Evolutionary conservation across 768 basidiomycete species (phyloP).

Genomic region (Solioccasus polychromus): DNA sequence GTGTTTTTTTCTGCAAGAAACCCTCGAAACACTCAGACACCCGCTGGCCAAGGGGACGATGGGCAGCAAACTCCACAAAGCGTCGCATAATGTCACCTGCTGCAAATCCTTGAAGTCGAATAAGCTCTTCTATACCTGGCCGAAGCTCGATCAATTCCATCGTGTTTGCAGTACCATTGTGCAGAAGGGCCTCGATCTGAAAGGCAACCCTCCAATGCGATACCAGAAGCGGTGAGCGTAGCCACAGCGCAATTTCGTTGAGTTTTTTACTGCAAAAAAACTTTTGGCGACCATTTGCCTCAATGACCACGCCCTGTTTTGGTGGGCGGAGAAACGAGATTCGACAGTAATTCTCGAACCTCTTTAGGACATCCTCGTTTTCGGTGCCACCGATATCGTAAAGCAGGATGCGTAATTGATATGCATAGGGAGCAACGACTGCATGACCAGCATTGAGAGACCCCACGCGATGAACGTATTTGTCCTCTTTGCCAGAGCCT

Average conservation of each 20-base stretch:
- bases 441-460: slow-evolving; percentile 57
- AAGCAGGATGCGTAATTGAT: slow-evolving; percentile 64
- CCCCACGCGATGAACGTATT: slow-evolving; percentile 56
- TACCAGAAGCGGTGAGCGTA: slow-evolving; percentile 40
- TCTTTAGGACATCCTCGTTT: slow-evolving; percentile 35
- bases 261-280: slow-evolving; percentile 55
- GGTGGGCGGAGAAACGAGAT: slow-evolving; percentile 44
- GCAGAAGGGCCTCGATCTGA: slow-evolving; percentile 70
- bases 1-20: slow-evolving; percentile 20
- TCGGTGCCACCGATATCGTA: slow-evolving; percentile 42
- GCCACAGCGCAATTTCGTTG: slow-evolving; percentile 40
- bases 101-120: slow-evolving; percentile 32
- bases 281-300: slow-evolving; percentile 40
- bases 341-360: slow-evolving; percentile 54
- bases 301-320: slow-evolving; percentile 39
- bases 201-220: slow-evolving; percentile 64
- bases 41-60: slow-evolving; percentile 41
- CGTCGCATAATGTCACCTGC: slow-evolving; percentile 51
- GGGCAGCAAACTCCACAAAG: slow-evolving; percentile 49
- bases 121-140: slow-evolving; percentile 42
- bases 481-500: slow-evolving; percentile 31
- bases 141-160: slow-evolving; percentile 50
- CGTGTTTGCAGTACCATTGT: slow-evolving; percentile 60
- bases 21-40: slow-evolving; percentile 47
- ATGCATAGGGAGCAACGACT: slow-evolving; percentile 64